Evolutionary conservation across 164 flowering plant genomes (phyloP).

Genomic region (Litsea cubeba): DNA sequence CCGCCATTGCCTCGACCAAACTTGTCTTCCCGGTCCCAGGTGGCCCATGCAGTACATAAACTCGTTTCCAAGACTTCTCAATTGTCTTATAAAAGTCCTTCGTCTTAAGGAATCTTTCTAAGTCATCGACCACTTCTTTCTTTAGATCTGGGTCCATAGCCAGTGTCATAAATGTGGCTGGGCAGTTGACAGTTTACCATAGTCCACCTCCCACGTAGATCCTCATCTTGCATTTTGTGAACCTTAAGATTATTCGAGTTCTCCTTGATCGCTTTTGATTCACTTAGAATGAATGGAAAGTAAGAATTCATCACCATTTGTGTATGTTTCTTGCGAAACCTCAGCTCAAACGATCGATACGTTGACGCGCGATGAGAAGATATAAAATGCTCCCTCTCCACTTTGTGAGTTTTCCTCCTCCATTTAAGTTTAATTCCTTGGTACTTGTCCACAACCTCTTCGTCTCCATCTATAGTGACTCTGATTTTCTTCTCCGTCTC

Average conservation of each 20-base stretch:
- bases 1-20: background rate
- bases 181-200: background rate
- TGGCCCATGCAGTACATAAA: background rate
- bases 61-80: background rate
- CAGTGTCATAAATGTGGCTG: background rate
- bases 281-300: no score
- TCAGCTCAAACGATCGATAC: no score
- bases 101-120: background rate
- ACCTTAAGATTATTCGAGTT: no score
- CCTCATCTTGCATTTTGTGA: no score
- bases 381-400: no score
- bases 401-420: background rate
- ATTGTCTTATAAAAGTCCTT: background rate
- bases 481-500: conserved; percentile 5
- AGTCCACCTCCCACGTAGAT: no score
- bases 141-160: background rate
- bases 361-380: no score
- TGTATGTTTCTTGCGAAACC: no score
- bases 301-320: no score
- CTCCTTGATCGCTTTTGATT: no score
- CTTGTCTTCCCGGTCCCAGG: conserved; percentile 1
- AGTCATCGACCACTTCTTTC: background rate
- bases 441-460: conserved; percentile 15
- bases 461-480: conserved; percentile 10
- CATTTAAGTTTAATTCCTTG: conserved; percentile 13